Percentiles rank a stretch among this genome's conserved stretches.
phyloP scores from a whole-genome alignment of 495 filamentous ascomycete genomes.

The Tuber melanosporum region DNA sequence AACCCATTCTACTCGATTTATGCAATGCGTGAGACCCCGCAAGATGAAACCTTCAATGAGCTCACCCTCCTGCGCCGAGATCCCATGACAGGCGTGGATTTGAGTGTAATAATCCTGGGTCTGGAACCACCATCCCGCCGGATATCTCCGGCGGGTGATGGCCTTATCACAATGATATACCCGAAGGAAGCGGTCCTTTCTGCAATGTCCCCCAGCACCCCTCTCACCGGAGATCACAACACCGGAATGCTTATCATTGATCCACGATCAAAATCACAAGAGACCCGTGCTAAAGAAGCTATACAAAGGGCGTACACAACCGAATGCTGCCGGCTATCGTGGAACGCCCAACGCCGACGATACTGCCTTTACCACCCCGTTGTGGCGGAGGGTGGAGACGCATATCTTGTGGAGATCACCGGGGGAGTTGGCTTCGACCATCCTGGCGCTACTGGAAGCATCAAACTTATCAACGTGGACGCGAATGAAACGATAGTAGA shows the following conservation, averaged over 20 bases:
- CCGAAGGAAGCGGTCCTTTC: slow-evolving; percentile 34
- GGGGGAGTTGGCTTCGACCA: slow-evolving; percentile 31
- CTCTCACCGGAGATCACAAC: slow-evolving; percentile 1
- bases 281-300: slow-evolving; percentile 18
- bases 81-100: slow-evolving; percentile 17
- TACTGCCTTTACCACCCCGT: slow-evolving; percentile 38
- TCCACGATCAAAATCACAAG: slow-evolving; percentile 8
- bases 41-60: slow-evolving; percentile 28
- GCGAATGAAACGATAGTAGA: slow-evolving; percentile 25
- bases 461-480: slow-evolving; percentile 38
- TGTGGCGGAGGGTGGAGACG: slow-evolving; percentile 25
- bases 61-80: slow-evolving; percentile 30
- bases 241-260: not conserved
- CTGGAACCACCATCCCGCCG: slow-evolving; percentile 26
- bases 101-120: slow-evolving; percentile 24
- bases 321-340: slow-evolving; percentile 34
- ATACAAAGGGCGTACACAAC: slow-evolving; percentile 36
- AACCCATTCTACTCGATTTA: slow-evolving; percentile 34
- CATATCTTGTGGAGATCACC: slow-evolving; percentile 31
- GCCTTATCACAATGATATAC: slow-evolving; percentile 32
- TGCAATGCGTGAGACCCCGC: slow-evolving; percentile 22
- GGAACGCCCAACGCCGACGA: slow-evolving; percentile 20
- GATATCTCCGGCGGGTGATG: slow-evolving; percentile 15
- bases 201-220: slow-evolving; percentile 21
- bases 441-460: slow-evolving; percentile 6